Evolutionary conservation across 495 filamentous ascomycete genomes (phyloP).

Genomic region (Acidomyces sp.): DNA sequence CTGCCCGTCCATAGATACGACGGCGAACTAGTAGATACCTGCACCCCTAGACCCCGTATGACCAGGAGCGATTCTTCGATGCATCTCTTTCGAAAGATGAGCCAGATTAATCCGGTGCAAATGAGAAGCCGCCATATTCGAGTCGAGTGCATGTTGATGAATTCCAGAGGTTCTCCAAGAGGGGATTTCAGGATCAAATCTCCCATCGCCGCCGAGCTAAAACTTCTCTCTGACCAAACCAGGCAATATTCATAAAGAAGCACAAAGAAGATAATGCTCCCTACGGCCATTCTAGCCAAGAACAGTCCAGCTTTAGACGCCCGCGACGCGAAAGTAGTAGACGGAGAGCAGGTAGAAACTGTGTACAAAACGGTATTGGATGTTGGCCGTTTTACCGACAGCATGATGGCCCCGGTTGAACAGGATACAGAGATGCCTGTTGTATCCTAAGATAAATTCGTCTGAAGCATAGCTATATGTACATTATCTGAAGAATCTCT

Average conservation of each 20-base stretch:
- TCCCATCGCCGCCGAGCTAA: too few species aligned
- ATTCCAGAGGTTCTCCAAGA: neutral
- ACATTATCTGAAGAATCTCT: too few species aligned
- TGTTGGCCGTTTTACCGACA: neutral
- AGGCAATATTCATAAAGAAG: neutral
- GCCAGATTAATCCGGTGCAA: neutral
- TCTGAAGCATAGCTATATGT: too few species aligned
- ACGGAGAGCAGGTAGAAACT: neutral
- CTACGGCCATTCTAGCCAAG: neutral
- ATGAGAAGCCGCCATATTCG: neutral
- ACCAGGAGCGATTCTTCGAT: constrained; percentile 77
- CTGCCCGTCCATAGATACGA: constrained; percentile 50
- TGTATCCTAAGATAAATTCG: too few species aligned
- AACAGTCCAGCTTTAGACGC: neutral
- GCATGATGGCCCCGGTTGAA: too few species aligned
- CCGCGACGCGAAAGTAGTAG: neutral
- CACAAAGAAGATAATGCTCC: neutral
- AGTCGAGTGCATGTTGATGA: neutral
- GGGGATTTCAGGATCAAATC: too few species aligned
- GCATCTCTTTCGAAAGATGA: constrained; percentile 7
- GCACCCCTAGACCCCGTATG: constrained; percentile 78
- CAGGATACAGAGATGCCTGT: too few species aligned
- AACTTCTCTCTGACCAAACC: neutral
- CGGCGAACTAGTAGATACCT: constrained; percentile 58
- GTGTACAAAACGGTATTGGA: neutral